Conservation (phyloP, 2,329 filamentous ascomycete species). For the Juglanconis oblonga region DNA sequence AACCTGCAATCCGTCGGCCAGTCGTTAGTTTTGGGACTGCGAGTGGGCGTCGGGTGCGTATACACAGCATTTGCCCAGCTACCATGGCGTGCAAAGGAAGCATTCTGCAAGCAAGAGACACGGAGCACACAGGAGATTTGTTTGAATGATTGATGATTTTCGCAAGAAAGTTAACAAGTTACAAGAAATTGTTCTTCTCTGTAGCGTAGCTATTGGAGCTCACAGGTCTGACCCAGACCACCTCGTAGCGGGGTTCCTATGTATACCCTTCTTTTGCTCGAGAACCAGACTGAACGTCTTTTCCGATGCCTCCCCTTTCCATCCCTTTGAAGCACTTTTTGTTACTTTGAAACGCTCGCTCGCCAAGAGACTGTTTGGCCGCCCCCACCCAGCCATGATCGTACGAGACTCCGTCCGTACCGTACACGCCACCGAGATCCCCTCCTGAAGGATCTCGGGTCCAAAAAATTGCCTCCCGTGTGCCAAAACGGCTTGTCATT, state of each 20-base stretch:
- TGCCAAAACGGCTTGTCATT: conserved; percentile 16
- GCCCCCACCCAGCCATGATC: conserved; percentile 4
- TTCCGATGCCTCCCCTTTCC: neutral
- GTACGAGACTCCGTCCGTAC: conserved; percentile 8
- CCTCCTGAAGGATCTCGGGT: conserved; percentile 12
- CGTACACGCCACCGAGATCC: conserved; percentile 12
- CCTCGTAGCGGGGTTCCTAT: neutral
- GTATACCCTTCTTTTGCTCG: neutral
- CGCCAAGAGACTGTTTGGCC: conserved; percentile 5
- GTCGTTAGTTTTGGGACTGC: too few species aligned
- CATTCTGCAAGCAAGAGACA: neutral
- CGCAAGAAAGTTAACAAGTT: neutral
- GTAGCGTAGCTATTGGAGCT: neutral
- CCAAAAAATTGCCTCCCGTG: neutral
- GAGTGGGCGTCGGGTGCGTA: too few species aligned
- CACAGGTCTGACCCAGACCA: neutral
- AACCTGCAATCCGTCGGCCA: neutral
- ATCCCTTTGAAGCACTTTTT: neutral
- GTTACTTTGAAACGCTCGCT: conserved; percentile 12
- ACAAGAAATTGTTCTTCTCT: neutral
- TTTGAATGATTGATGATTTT: neutral
- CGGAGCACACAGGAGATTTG: neutral
- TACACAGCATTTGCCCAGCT: too few species aligned
- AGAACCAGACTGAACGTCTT: neutral
- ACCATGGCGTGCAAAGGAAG: neutral